Conservation (phyloP, 2,329 filamentous ascomycete genomes). For the Colletotrichum melonis region DNA sequence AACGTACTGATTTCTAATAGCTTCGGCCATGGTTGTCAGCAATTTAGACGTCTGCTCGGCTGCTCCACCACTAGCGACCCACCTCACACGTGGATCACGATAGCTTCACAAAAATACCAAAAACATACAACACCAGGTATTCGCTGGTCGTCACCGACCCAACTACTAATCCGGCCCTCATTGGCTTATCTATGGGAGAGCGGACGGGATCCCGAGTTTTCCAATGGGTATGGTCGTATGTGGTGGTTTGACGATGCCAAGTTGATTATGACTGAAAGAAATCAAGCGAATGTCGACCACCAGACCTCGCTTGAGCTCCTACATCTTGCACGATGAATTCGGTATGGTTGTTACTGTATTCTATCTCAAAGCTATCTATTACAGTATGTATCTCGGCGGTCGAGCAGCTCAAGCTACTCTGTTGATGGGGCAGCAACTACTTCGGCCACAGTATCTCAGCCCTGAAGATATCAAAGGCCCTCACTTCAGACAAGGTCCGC, state of each 20-base stretch:
- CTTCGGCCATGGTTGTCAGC: neutral
- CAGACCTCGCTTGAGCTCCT: too few species aligned
- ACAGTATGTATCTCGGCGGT: too few species aligned
- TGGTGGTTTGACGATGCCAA: neutral
- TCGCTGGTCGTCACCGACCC: neutral
- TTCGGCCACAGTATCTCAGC: too few species aligned
- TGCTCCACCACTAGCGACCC: neutral
- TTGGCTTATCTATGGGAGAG: neutral
- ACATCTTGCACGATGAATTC: too few species aligned
- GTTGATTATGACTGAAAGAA: neutral
- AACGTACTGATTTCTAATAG: neutral
- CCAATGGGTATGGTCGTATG: constrained; percentile 3
- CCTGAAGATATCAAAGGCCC: too few species aligned
- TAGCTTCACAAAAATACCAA: neutral
- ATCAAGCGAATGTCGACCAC: too few species aligned
- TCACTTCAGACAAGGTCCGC: too few species aligned
- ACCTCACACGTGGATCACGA: neutral
- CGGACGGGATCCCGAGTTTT: neutral
- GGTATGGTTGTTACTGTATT: too few species aligned
- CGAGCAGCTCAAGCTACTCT: too few species aligned
- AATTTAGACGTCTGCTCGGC: neutral
- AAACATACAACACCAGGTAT: constrained; percentile 3
- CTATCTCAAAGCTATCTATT: too few species aligned
- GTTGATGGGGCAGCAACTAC: too few species aligned
- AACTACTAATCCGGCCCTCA: neutral